Evolutionary conservation across 192 early-diverging fungal species (phyloP).

Genomic region (Oehlia diaphana): DNA sequence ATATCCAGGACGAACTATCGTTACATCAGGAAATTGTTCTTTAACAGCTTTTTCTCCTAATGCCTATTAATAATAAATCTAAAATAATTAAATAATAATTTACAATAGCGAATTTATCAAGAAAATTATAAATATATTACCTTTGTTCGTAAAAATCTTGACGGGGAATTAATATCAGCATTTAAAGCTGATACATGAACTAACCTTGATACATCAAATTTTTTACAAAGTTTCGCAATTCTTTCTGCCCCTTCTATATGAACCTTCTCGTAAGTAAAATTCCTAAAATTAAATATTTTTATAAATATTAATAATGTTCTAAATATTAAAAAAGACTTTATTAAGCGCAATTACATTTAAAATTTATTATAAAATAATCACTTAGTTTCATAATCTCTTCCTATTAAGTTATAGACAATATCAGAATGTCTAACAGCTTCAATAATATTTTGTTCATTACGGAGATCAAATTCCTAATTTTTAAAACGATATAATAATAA

Average conservation of each 20-base stretch:
- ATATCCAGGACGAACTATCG: conserved; percentile 87
- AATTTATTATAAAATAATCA: conserved; percentile 38
- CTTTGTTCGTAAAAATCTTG: conserved; percentile 83
- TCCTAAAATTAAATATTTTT: conserved; percentile 49
- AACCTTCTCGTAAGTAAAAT: conserved; percentile 84
- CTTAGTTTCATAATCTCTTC: conserved; percentile 90
- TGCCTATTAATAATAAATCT: conserved; percentile 50
- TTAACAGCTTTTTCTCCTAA: conserved; percentile 88
- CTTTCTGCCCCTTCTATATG: conserved; percentile 81
- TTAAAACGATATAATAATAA: neutral
- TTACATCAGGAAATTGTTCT: conserved; percentile 88
- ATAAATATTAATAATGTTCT: neutral
- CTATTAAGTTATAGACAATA: conserved; percentile 93
- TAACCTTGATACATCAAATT: conserved; percentile 80
- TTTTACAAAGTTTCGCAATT: conserved; percentile 76
- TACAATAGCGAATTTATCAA: neutral
- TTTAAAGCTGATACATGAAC: conserved; percentile 90
- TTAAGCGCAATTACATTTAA: too few relatives aligned
- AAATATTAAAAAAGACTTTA: neutral
- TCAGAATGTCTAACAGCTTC: conserved; percentile 92
- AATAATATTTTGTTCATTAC: conserved; percentile 80
- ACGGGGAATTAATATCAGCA: conserved; percentile 72
- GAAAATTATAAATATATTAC: conserved; percentile 40
- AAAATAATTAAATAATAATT: neutral
- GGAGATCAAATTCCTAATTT: conserved; percentile 80